phyloP scores from a whole-genome alignment of 495 filamentous ascomycete genomes.

The Hyaloscypha variabilis region DNA sequence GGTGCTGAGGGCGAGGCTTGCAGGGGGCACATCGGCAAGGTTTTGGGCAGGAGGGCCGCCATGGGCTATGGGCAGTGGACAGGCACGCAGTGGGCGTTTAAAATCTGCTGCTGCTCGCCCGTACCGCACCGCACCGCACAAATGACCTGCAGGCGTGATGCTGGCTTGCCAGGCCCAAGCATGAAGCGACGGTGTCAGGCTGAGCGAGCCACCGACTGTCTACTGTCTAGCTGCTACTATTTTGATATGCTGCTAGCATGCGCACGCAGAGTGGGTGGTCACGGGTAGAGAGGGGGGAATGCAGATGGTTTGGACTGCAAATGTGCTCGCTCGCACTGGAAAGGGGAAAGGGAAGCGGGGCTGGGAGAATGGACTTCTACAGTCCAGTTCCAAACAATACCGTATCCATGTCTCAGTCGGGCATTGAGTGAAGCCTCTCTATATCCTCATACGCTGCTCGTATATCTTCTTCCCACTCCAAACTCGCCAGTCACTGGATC shows the following conservation, averaged over 20 bases:
- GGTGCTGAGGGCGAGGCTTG: background rate
- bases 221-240: background rate
- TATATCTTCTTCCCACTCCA: background rate
- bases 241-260: background rate
- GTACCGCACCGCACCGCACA: too few relatives aligned
- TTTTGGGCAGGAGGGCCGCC: too few relatives aligned
- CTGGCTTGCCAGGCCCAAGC: background rate
- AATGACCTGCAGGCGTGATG: too few relatives aligned
- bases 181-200: background rate
- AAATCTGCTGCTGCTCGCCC: background rate
- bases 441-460: background rate
- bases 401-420: background rate
- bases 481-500: background rate
- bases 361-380: background rate
- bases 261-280: background rate
- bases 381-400: too few relatives aligned
- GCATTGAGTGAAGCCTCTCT: background rate
- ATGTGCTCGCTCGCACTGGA: too few relatives aligned
- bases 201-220: background rate
- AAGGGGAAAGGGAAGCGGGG: background rate
- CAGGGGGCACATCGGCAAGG: conserved; percentile 3
- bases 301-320: too few relatives aligned
- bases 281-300: background rate
- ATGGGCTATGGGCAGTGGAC: too few relatives aligned
- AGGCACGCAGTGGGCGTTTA: conserved; percentile 8